These are phyloP conservation scores for Ogataea siamensis DNA, from an alignment of 805 yeast species.

Conservation along the genomic window DNA sequence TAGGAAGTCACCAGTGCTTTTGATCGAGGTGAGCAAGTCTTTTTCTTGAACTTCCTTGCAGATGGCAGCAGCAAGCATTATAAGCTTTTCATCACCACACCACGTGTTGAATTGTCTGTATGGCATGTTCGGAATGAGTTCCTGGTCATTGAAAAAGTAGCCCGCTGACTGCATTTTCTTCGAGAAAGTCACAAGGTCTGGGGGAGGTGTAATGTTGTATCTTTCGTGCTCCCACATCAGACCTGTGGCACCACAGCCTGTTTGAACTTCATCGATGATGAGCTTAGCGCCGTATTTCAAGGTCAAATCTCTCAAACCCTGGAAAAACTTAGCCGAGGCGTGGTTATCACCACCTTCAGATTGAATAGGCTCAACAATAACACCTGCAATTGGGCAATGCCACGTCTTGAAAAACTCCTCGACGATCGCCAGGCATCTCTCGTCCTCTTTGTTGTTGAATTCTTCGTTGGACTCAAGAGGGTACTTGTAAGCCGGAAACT, in stretches of 20 bases:
- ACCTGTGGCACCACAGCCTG: constrained; percentile 89
- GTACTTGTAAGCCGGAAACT: constrained; percentile 72
- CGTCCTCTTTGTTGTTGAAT: constrained; percentile 71
- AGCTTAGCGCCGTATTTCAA: constrained; percentile 64
- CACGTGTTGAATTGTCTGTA: constrained; percentile 91
- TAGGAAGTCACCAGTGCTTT: constrained; percentile 65
- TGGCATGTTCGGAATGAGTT: constrained; percentile 69
- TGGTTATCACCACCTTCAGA: constrained; percentile 93
- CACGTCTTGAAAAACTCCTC: constrained; percentile 67
- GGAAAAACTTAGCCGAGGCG: constrained; percentile 75
- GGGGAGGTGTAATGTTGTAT: constrained; percentile 69
- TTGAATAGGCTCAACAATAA: constrained; percentile 87
- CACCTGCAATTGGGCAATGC: constrained; percentile 81
- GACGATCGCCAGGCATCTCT: constrained; percentile 71
- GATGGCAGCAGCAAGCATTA: constrained; percentile 73
- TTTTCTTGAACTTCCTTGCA: constrained; percentile 61
- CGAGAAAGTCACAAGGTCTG: constrained; percentile 83
- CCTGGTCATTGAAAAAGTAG: constrained; percentile 74
- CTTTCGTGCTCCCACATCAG: constrained; percentile 86
- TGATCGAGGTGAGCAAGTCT: constrained; percentile 54
- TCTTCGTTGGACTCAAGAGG: constrained; percentile 88
- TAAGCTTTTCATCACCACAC: constrained; percentile 89
- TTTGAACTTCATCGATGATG: constrained; percentile 86
- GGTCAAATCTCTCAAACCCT: constrained; percentile 75
- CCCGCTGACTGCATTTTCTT: constrained; percentile 91